Conservation (phyloP, 1,284 basidiomycete species). For the Trametes pubescens region DNA sequence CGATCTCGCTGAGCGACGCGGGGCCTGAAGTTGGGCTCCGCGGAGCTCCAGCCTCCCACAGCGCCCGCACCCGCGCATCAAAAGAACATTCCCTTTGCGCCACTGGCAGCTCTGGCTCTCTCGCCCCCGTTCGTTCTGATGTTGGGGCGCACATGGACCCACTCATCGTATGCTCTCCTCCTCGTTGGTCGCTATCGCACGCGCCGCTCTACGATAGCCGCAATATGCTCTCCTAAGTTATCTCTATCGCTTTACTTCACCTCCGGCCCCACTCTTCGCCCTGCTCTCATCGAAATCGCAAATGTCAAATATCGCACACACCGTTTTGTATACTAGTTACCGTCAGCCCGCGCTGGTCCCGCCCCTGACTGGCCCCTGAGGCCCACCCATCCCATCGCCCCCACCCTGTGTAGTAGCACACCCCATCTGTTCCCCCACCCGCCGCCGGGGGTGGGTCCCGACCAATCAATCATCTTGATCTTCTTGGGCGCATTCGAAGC, state of each 20-base stretch:
- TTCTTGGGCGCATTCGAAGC: slow-evolving; percentile 17
- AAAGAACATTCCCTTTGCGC: background rate
- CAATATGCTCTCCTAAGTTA: slow-evolving; percentile 1
- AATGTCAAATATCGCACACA: background rate
- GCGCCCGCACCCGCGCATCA: background rate
- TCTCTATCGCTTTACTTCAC: background rate
- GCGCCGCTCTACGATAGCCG: background rate
- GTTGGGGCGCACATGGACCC: background rate
- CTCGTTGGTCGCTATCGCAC: slow-evolving; percentile 1
- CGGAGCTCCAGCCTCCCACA: background rate
- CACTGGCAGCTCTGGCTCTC: too few relatives aligned
- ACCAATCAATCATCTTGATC: slow-evolving; percentile 16
- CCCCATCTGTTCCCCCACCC: background rate
- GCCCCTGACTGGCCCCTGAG: background rate
- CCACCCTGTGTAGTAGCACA: background rate
- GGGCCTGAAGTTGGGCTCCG: slow-evolving; percentile 3
- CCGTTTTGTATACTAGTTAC: slow-evolving; percentile 8
- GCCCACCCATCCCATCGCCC: background rate
- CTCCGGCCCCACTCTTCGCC: background rate
- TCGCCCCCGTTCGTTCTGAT: background rate
- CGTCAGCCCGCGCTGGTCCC: background rate
- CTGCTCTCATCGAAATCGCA: background rate
- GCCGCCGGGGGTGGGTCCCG: background rate
- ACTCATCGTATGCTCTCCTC: slow-evolving; percentile 4
- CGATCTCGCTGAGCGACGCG: slow-evolving; percentile 17